Conservation (phyloP, 2,329 filamentous ascomycete genomes). For the Pestalotiopsis sp. region DNA sequence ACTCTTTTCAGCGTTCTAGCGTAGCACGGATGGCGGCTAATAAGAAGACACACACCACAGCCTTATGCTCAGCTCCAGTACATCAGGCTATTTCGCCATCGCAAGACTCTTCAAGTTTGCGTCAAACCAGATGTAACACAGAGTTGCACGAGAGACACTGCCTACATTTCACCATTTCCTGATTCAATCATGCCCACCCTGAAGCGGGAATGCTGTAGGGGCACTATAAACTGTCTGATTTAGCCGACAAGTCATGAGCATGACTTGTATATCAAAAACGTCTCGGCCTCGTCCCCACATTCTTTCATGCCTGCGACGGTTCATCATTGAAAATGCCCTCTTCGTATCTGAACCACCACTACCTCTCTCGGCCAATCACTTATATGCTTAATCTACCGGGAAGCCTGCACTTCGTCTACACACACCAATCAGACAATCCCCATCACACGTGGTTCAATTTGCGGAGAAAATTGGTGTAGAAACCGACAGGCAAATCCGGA, state of each 20-base stretch:
- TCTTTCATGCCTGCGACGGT: background rate
- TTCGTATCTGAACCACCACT: background rate
- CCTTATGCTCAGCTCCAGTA: background rate
- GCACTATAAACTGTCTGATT: background rate
- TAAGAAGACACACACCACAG: background rate
- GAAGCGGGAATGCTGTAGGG: background rate
- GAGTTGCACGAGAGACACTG: background rate
- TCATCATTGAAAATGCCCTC: background rate
- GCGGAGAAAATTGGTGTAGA: background rate
- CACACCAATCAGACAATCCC: background rate
- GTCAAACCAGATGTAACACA: background rate
- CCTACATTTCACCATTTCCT: background rate
- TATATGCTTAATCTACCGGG: background rate
- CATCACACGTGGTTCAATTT: background rate
- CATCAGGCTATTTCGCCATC: background rate
- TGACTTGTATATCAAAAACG: background rate
- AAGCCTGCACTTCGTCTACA: background rate
- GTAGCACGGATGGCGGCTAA: background rate
- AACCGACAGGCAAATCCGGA: background rate
- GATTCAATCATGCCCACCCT: background rate
- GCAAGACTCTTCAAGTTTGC: background rate
- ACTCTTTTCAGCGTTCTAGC: no score
- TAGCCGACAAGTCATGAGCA: background rate
- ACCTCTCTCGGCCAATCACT: no score
- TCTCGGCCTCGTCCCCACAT: background rate